phyloP scores from a whole-genome alignment of 148 eudicot species.

The Nyssa sinensis region DNA sequence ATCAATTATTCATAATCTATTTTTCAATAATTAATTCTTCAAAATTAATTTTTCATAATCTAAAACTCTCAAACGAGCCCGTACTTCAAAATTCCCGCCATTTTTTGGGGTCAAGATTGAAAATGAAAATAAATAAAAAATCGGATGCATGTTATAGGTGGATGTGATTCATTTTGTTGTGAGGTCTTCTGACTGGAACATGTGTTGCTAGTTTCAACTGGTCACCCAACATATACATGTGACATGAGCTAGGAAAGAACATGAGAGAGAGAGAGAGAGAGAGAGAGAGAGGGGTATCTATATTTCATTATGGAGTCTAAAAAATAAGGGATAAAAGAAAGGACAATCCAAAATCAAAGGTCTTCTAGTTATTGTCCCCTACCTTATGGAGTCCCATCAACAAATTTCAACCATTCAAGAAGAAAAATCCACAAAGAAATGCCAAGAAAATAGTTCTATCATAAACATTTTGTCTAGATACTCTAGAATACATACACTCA shows the following conservation, averaged over 20 bases:
- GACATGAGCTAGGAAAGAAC: neutral
- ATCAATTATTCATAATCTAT: too few species aligned
- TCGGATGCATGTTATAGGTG: too few species aligned
- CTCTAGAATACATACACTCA: neutral
- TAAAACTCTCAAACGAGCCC: too few species aligned
- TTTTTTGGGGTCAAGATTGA: too few species aligned
- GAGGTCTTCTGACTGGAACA: constrained; percentile 10
- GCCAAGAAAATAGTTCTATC: neutral
- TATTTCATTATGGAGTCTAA: neutral
- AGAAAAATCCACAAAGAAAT: constrained; percentile 6
- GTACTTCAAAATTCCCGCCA: too few species aligned
- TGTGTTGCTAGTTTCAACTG: constrained; percentile 9
- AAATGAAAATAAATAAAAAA: too few species aligned
- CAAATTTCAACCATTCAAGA: constrained; percentile 1
- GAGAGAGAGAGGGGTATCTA: too few species aligned
- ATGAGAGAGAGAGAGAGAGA: too few species aligned
- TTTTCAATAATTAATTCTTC: too few species aligned
- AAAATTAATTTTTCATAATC: too few species aligned
- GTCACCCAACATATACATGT: constrained; percentile 19
- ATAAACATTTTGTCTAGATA: neutral
- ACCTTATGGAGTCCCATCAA: constrained; percentile 8
- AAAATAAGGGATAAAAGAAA: neutral
- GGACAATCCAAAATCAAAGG: constrained; percentile 7
- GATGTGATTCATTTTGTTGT: neutral
- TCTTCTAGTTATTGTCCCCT: neutral